Conservation (phyloP, 768 basidiomycete species). For the Psilocybe tampanensis region DNA sequence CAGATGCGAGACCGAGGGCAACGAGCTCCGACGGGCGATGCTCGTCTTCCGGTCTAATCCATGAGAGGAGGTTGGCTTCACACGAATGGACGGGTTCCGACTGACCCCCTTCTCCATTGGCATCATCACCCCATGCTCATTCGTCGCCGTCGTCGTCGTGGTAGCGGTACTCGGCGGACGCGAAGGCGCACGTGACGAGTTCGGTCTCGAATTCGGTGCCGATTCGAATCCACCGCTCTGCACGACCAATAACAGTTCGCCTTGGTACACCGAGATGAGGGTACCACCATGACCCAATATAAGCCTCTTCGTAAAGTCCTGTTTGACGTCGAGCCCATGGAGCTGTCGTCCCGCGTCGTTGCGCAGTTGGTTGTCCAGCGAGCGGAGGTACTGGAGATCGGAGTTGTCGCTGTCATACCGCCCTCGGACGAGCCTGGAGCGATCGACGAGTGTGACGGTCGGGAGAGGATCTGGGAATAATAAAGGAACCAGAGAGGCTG, state of each 20-base stretch:
- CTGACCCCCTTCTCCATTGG: constrained; percentile 45
- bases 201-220: constrained; percentile 49
- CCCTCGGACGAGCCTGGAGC: constrained; percentile 62
- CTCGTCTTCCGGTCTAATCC: constrained; percentile 79
- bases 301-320: constrained; percentile 34
- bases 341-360: constrained; percentile 34
- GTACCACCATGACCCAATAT: constrained; percentile 62
- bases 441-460: constrained; percentile 66
- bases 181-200: constrained; percentile 64
- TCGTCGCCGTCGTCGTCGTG: too few relatives aligned
- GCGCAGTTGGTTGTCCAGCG: constrained; percentile 48
- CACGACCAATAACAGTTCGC: constrained; percentile 73
- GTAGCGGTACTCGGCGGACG: constrained; percentile 69
- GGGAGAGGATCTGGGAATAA: constrained; percentile 80
- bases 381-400: constrained; percentile 62
- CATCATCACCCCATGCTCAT: constrained; percentile 38
- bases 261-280: constrained; percentile 71
- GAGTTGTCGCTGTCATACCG: constrained; percentile 71
- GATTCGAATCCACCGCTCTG: constrained; percentile 55
- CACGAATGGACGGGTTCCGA: constrained; percentile 76
- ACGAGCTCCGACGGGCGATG: constrained; percentile 70
- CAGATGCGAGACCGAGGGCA: constrained; percentile 75
- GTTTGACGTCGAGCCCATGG: constrained; percentile 32
- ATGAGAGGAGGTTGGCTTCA: constrained; percentile 69
- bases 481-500: constrained; percentile 68